Evolutionary conservation across 495 filamentous ascomycete species (phyloP), one percentile per base, ranked within the genome.

Genomic region (Penicillium verhagenii): DNA sequence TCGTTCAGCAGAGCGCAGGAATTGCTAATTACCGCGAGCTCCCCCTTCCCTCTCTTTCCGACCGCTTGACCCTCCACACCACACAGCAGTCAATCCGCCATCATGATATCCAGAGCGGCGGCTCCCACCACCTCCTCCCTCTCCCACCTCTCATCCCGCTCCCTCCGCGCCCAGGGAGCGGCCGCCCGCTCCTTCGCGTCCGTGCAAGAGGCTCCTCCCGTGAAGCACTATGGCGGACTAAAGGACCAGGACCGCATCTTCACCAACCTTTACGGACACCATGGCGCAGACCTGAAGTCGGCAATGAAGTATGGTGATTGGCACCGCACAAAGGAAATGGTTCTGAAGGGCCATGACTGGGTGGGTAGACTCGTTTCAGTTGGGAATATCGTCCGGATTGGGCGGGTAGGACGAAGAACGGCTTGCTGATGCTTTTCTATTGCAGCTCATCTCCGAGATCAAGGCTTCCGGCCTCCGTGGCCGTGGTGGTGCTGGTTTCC

Each of bases 271-370:
- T 98, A 97, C 77, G 85, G 88, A 56, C 91, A 94, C 64, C 92
- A 89, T 81, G 90, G 90, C 25, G 79, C 89, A 40, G 92, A 97
- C 77, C 74, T 98, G 52, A 91, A 93, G 80, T 86, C 81, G 56
- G 91, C 94, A n/a, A 91, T 88, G 90, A 96, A 96, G 77, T 96
- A 93, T 80, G 94, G 94, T 63, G 95, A 98, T 72, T 98, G 94
- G 94, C 82, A 98, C 77, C 96, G 93, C 80, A 98, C 94, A 46
- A 98, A 98, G 82, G 94, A 98, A 73, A 98, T 98, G 43, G 71
- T 98, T 48, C 71, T 90, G 58, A 97, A 98, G 80, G 94, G 94
- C 48, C 87, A 98, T 74, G 94, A 98, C 66, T 98, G 94, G 94
- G 87, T 89, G 74, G 60, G 80, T 66, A 33, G 49, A 26, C 16